Evolutionary conservation across 495 filamentous ascomycete genomes (phyloP).

Genomic region (Evernia prunastri): DNA sequence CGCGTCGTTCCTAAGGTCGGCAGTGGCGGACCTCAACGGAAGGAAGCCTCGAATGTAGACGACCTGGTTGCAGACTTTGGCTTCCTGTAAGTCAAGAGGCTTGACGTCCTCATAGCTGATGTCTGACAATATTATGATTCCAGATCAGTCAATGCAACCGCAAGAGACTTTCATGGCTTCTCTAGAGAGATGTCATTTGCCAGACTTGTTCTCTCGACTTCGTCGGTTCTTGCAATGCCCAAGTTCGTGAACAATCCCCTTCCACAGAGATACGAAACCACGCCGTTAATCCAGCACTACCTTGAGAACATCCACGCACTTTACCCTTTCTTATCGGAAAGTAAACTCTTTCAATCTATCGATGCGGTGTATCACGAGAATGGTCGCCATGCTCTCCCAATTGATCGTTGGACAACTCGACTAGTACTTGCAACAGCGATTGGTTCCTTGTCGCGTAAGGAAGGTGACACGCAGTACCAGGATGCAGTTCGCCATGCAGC

Average conservation of each 20-base stretch:
- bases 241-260: conserved; percentile 49
- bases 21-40: conserved; percentile 33
- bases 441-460: conserved; percentile 61
- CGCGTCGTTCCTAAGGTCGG: conserved; percentile 3
- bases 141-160: conserved; percentile 85
- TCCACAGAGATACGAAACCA: conserved; percentile 58
- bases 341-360: conserved; percentile 64
- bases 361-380: conserved; percentile 69
- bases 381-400: conserved; percentile 53
- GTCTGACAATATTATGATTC: conserved; percentile 4
- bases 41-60: conserved; percentile 70
- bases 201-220: conserved; percentile 68
- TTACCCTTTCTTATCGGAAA: conserved; percentile 73
- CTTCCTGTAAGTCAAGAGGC: conserved; percentile 51
- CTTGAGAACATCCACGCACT: conserved; percentile 72
- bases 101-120: background rate
- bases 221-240: conserved; percentile 58
- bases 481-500: conserved; percentile 61
- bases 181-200: conserved; percentile 80
- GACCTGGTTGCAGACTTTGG: conserved; percentile 77
- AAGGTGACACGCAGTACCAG: conserved; percentile 55
- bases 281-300: conserved; percentile 69
- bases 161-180: conserved; percentile 84
- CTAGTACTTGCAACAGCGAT: conserved; percentile 82
- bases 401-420: conserved; percentile 78